A percentile compares a stretch with the other conserved stretches of the same genome.
Conservation (phyloP, 495 filamentous ascomycete genomes). For the Podospora sp. region DNA sequence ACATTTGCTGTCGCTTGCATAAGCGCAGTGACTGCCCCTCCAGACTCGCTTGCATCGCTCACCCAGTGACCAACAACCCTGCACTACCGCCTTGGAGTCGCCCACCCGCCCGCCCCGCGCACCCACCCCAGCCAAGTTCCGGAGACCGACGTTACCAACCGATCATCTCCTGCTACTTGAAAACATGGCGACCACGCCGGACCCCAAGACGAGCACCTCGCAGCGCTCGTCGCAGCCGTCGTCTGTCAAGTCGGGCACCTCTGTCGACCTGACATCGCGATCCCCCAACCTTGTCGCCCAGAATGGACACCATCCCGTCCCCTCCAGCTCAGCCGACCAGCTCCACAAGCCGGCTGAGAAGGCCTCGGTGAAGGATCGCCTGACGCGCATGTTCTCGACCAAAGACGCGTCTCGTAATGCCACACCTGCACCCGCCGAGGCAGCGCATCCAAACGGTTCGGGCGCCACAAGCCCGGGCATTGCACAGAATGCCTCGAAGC, state of each 20-base stretch:
- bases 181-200: slow-evolving; percentile 32
- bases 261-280: slow-evolving; percentile 28
- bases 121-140: slow-evolving; percentile 15
- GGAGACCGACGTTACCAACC: slow-evolving; percentile 4
- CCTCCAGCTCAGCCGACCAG: slow-evolving; percentile 29
- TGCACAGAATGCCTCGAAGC: slow-evolving; percentile 28
- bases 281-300: slow-evolving; percentile 46
- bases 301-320: slow-evolving; percentile 36
- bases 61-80: slow-evolving; percentile 23
- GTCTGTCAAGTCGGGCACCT: slow-evolving; percentile 49
- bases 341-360: slow-evolving; percentile 47
- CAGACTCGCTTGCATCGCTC: slow-evolving; percentile 27
- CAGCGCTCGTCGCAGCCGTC: slow-evolving; percentile 48
- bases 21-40: slow-evolving; percentile 35
- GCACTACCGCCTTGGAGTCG: slow-evolving; percentile 4
- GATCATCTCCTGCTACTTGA: slow-evolving; percentile 6
- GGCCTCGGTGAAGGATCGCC: slow-evolving; percentile 50
- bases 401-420: slow-evolving; percentile 40
- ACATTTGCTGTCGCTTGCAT: slow-evolving; percentile 39
- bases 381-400: slow-evolving; percentile 55
- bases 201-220: slow-evolving; percentile 41
- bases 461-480: slow-evolving; percentile 12
- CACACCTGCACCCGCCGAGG: slow-evolving; percentile 28
- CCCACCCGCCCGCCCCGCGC: slow-evolving; percentile 12
- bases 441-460: slow-evolving; percentile 24